Conservation (phyloP, 805 yeast species). For the Torulaspora franciscae region DNA sequence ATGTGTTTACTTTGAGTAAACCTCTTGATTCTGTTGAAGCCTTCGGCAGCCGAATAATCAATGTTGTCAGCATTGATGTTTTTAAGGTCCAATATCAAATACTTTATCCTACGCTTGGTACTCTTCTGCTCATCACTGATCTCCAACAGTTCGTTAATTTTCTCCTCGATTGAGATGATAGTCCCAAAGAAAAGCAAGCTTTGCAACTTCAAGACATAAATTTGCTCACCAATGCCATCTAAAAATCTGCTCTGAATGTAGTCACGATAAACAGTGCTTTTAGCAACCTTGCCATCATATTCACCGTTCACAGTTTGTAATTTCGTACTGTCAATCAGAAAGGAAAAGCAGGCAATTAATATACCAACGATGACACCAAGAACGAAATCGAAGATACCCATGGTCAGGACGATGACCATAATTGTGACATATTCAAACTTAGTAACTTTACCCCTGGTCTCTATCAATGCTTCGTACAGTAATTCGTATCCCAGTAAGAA, state of each 20-base stretch:
- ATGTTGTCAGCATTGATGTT: conserved; percentile 64
- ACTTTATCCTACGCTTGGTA: conserved; percentile 59
- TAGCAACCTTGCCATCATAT: conserved; percentile 81
- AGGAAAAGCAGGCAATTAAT: conserved; percentile 86
- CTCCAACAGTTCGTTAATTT: conserved; percentile 62
- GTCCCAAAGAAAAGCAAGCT: conserved; percentile 94
- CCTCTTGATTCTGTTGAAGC: conserved; percentile 80
- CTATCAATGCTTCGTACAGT: conserved; percentile 77
- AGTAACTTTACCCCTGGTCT: conserved; percentile 72
- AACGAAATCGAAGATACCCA: conserved; percentile 96
- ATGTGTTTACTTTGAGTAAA: conserved; percentile 65
- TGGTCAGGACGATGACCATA: conserved; percentile 77
- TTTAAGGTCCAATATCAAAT: conserved; percentile 77
- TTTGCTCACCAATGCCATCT: conserved; percentile 82
- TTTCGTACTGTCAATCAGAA: conserved; percentile 87
- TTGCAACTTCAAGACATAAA: conserved; percentile 77
- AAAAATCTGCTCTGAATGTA: conserved; percentile 83
- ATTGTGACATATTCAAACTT: conserved; percentile 81
- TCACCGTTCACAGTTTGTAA: conserved; percentile 76
- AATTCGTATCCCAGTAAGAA: conserved; percentile 88
- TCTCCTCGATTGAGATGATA: conserved; percentile 81
- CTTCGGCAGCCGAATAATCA: conserved; percentile 95
- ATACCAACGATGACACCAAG: conserved; percentile 88
- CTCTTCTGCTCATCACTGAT: conserved; percentile 37
- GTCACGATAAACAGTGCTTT: conserved; percentile 89